Percentiles rank a stretch among this genome's conserved stretches.
These are phyloP conservation scores for Fusarium sp. DNA, from an alignment of 2,329 filamentous ascomycete species.

Conservation along the genomic window DNA sequence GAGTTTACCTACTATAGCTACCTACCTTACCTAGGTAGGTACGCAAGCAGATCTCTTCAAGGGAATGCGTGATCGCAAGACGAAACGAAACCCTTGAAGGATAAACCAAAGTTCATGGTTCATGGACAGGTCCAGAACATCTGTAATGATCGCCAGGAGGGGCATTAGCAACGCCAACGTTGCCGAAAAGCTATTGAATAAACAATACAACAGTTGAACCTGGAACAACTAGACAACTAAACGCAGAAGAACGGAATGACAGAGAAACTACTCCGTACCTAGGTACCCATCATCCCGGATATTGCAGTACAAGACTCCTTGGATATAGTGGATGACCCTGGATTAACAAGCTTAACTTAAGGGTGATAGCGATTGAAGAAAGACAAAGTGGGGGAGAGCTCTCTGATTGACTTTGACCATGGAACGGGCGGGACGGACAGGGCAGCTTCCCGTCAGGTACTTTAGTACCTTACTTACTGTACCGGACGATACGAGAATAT, in stretches of 20 bases:
- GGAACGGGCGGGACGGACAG: conserved; percentile 29
- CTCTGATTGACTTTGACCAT: conserved; percentile 9
- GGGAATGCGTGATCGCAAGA: conserved; percentile 15
- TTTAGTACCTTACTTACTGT: no score
- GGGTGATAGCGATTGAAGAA: conserved; percentile 4
- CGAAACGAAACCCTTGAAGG: conserved; percentile 20
- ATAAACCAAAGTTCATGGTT: conserved; percentile 9
- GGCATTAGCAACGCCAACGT: conserved; percentile 1
- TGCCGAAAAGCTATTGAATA: neutral
- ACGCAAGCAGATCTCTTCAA: neutral
- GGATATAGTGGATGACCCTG: conserved; percentile 10
- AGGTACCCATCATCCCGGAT: conserved; percentile 4
- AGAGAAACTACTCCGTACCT: neutral
- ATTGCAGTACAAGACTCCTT: conserved; percentile 15
- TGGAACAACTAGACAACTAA: neutral
- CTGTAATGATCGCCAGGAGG: conserved; percentile 34
- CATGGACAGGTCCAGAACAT: conserved; percentile 6
- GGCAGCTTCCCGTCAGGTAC: conserved; percentile 8
- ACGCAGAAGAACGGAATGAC: conserved; percentile 2
- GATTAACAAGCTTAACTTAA: conserved; percentile 15
- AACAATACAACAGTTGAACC: conserved; percentile 3
- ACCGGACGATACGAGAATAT: neutral
- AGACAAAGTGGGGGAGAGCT: conserved; percentile 9
- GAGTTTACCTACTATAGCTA: neutral
- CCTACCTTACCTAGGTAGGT: neutral